A percentile compares a stretch with the other conserved stretches of the same genome.
Conservation (phyloP, 2,329 filamentous ascomycete species). For the Lachnellula arida region DNA sequence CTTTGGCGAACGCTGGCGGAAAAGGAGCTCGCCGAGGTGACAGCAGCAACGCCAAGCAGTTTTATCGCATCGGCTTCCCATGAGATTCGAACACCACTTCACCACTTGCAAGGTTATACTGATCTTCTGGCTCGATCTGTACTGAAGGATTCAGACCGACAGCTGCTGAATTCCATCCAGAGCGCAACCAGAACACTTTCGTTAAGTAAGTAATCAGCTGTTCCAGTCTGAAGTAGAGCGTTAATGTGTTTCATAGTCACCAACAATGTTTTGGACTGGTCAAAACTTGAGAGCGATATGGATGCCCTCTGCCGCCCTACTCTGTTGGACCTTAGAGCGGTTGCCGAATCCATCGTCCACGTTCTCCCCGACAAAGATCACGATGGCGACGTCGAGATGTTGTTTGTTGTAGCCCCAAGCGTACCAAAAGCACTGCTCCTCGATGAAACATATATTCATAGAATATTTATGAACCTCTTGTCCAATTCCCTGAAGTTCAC, state of each 20-base stretch:
- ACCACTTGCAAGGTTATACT: constrained; percentile 35
- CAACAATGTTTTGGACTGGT: too few species aligned
- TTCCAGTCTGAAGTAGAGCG: too few species aligned
- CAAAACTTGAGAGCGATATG: too few species aligned
- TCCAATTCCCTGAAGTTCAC: constrained; percentile 34
- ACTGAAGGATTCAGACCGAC: constrained; percentile 28
- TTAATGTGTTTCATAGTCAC: too few species aligned
- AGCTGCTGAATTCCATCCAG: too few species aligned
- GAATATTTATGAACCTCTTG: constrained; percentile 35
- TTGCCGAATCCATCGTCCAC: too few species aligned
- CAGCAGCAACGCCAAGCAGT: constrained; percentile 30
- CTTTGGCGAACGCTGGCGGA: constrained; percentile 33
- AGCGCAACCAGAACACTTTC: too few species aligned
- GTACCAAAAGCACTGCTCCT: constrained; percentile 32
- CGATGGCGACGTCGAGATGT: constrained; percentile 30
- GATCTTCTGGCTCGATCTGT: constrained; percentile 32
- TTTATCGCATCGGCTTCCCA: constrained; percentile 35
- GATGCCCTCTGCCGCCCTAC: too few species aligned
- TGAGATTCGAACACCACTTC: constrained; percentile 34
- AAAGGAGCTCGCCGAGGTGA: constrained; percentile 33
- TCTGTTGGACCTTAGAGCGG: too few species aligned
- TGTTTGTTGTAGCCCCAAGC: constrained; percentile 31
- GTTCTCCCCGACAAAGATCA: constrained; percentile 26
- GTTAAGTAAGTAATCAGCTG: too few species aligned
- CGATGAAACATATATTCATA: constrained; percentile 33